Evolutionary conservation across 2,329 filamentous ascomycete genomes (phyloP).

Genomic region (Microcera coccophila): DNA sequence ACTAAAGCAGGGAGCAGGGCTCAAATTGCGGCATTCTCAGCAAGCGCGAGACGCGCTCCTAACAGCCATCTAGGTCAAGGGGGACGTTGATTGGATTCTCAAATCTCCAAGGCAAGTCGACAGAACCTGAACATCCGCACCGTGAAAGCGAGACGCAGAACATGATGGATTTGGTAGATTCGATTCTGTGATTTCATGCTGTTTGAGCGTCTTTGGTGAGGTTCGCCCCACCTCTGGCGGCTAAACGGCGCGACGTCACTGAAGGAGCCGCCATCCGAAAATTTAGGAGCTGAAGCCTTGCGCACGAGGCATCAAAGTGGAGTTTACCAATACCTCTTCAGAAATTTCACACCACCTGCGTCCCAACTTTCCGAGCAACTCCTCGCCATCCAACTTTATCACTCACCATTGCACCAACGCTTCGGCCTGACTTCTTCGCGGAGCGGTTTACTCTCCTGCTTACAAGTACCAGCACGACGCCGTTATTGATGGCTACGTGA

Average conservation of each 20-base stretch:
- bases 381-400: constrained; percentile 9
- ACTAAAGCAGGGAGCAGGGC: background rate
- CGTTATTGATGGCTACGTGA: constrained; percentile 27
- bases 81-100: no score
- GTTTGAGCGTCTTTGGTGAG: no score
- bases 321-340: constrained; percentile 20
- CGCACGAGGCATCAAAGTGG: constrained; percentile 31
- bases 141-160: no score
- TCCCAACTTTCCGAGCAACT: constrained; percentile 9
- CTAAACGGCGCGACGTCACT: constrained; percentile 4
- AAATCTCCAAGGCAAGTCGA: no score
- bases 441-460: constrained; percentile 17
- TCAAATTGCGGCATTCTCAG: background rate
- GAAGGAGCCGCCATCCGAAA: background rate
- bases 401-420: constrained; percentile 8
- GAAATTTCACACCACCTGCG: constrained; percentile 19
- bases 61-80: no score
- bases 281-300: constrained; percentile 17
- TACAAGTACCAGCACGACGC: constrained; percentile 15
- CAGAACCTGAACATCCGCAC: no score
- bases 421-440: constrained; percentile 14
- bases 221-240: background rate
- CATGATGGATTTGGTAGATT: no score
- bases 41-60: background rate
- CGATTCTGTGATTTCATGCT: no score